Evolutionary conservation across 139 green algal species (phyloP), one percentile per base, ranked within the genome.

Genomic region (Pseudopediastrum boryanum): DNA sequence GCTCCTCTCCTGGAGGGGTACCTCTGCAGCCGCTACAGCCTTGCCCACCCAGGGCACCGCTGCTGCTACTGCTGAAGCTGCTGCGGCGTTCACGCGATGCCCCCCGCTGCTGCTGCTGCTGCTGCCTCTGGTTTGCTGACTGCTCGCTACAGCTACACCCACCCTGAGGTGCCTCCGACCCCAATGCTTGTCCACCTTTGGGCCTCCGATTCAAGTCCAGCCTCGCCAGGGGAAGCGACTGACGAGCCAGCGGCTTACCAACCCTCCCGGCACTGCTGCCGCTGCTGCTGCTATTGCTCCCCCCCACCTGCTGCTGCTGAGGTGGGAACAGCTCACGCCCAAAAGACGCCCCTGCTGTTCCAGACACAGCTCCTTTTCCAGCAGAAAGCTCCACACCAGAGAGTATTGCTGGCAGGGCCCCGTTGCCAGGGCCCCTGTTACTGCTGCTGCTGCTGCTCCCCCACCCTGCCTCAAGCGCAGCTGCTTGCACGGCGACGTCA

Each of bases 1-100:
- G 91, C 46, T 86, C 69, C 67, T 50, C 9, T 65, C n/a, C 4
- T 42, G 48, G 35, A 7, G 33, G 21, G 25, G 31, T 9, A 2
- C 59, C 33, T 41, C 77, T 63, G 39, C 67, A 33, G 56, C 51
- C 33, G 52, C 38, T 46, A 31, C 51, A 5, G 50, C 27, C 16
- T 7, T 46, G 65, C 3, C 29, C 25, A 25, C 8, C 58, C n/a
- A 23, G 12, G 39, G 7, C 48, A 41, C 29, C 54, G 12, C 29
- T n/a, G 36, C 23, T 31, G 64, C 33, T 69, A 54, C 71, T 78
- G 71, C 33, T 31, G 38, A 52, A 69, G 71, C 35, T 59, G 38
- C 0, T 64, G 16, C 16, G 46, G 13, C 46, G 46, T 16, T 12
- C 46, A 12, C 13, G 13, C 23, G 38, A 27, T 52, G 19, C 31